phyloP scores from a whole-genome alignment of 2,329 filamentous ascomycete genomes.

The Colletotrichum sp. region DNA sequence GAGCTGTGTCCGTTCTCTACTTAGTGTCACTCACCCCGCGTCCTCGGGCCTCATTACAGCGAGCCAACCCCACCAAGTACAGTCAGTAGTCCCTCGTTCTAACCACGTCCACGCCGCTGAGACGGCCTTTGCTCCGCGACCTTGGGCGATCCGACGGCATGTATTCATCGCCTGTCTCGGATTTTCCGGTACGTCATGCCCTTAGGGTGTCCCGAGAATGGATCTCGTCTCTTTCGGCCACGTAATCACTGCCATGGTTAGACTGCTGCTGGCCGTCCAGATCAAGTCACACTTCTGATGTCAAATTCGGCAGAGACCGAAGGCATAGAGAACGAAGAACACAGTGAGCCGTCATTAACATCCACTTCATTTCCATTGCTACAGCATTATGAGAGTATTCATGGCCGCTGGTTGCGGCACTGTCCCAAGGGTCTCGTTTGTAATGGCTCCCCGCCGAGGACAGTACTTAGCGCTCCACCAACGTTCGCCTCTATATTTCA shows the following conservation, averaged over 20 bases:
- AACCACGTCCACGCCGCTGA: background rate
- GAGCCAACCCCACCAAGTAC: constrained; percentile 22
- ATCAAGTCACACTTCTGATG: background rate
- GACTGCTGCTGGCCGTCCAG: background rate
- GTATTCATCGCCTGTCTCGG: background rate
- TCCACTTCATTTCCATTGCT: background rate
- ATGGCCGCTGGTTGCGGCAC: background rate
- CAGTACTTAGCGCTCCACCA: background rate
- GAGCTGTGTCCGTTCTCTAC: background rate
- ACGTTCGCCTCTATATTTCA: background rate
- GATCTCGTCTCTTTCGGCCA: background rate
- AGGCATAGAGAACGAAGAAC: background rate
- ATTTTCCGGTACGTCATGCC: background rate
- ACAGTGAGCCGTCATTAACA: background rate
- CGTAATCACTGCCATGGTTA: background rate
- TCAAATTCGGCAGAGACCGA: background rate
- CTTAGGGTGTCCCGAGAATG: background rate
- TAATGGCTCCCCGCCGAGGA: background rate
- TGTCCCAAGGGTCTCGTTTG: background rate
- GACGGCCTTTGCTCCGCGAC: background rate
- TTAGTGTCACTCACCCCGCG: constrained; percentile 12
- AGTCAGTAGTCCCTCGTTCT: background rate
- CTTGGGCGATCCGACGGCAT: background rate
- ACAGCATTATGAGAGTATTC: background rate
- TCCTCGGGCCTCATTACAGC: constrained; percentile 34